Evolutionary conservation across 2,329 filamentous ascomycete genomes (phyloP).

Genomic region (Aureobasidium sp.): DNA sequence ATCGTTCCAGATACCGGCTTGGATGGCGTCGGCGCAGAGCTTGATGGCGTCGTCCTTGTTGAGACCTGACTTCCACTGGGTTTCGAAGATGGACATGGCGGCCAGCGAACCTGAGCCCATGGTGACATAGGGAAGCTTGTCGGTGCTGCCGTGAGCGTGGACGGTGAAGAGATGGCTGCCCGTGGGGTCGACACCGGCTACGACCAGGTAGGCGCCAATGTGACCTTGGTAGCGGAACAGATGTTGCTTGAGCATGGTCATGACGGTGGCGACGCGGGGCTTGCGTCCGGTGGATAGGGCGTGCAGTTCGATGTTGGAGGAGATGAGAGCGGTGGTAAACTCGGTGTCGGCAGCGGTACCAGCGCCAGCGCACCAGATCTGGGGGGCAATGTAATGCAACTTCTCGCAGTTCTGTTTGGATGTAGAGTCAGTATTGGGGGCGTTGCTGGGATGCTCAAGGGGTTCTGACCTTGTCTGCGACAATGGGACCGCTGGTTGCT

Average conservation of each 20-base stretch:
- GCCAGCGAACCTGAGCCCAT: constrained; percentile 96
- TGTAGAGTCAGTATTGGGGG: neutral
- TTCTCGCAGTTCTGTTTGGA: constrained; percentile 84
- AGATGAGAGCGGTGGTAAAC: constrained; percentile 97
- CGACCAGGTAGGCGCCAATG: constrained; percentile 95
- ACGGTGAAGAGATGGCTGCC: constrained; percentile 95
- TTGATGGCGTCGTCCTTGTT: constrained; percentile 73
- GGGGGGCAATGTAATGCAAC: constrained; percentile 94
- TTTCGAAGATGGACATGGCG: constrained; percentile 97
- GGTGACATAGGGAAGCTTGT: constrained; percentile 98
- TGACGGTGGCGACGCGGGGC: constrained; percentile 95
- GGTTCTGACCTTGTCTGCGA: constrained; percentile 76
- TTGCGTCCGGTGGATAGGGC: constrained; percentile 91
- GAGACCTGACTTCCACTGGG: constrained; percentile 76
- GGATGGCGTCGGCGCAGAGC: constrained; percentile 76
- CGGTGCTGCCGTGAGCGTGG: constrained; percentile 94
- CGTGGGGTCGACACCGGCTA: constrained; percentile 92
- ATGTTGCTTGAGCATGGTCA: constrained; percentile 99
- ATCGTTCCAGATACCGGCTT: constrained; percentile 98
- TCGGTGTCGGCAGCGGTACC: constrained; percentile 97
- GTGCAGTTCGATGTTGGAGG: constrained; percentile 96
- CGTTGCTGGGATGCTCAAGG: neutral
- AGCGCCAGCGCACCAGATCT: constrained; percentile 98
- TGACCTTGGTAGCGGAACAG: constrained; percentile 97
- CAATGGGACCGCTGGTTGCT: constrained; percentile 94